Conservation (phyloP, 2,329 filamentous ascomycete genomes). For the Diplodia seriata region DNA sequence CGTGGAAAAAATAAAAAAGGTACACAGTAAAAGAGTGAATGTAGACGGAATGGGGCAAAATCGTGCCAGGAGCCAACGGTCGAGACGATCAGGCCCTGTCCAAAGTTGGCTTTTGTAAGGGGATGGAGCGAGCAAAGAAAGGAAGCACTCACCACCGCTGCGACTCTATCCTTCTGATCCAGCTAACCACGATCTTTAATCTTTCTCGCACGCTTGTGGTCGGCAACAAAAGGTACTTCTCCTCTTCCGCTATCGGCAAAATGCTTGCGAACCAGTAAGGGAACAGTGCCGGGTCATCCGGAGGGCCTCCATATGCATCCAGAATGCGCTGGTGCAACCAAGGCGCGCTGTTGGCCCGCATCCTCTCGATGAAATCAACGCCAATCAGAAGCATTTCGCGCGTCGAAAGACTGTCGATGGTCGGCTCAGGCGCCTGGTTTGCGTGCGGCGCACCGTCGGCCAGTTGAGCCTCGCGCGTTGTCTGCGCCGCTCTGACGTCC, state of each 20-base stretch:
- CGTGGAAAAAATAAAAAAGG: not conserved
- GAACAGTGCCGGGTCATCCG: slow-evolving; percentile 76
- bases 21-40: not conserved
- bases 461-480: slow-evolving; percentile 28
- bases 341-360: slow-evolving; percentile 70
- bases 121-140: not conserved
- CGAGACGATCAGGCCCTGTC: slow-evolving; percentile 8
- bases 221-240: slow-evolving; percentile 78
- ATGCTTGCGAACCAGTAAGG: slow-evolving; percentile 92
- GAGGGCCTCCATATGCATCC: slow-evolving; percentile 77
- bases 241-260: slow-evolving; percentile 75
- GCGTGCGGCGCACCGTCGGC: slow-evolving; percentile 32
- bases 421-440: slow-evolving; percentile 4
- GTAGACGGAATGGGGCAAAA: not conserved
- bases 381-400: slow-evolving; percentile 71
- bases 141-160: slow-evolving; percentile 69
- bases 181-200: slow-evolving; percentile 80
- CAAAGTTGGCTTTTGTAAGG: slow-evolving; percentile 6
- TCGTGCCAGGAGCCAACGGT: not conserved
- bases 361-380: slow-evolving; percentile 71
- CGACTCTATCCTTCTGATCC: slow-evolving; percentile 76
- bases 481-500: slow-evolving; percentile 61
- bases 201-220: slow-evolving; percentile 79
- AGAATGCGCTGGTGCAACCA: slow-evolving; percentile 79
- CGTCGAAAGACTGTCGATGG: slow-evolving; percentile 69